Base-by-base conservation (phyloP, 352 stramenopile genomes). In the Peronospora destructor region DNA sequence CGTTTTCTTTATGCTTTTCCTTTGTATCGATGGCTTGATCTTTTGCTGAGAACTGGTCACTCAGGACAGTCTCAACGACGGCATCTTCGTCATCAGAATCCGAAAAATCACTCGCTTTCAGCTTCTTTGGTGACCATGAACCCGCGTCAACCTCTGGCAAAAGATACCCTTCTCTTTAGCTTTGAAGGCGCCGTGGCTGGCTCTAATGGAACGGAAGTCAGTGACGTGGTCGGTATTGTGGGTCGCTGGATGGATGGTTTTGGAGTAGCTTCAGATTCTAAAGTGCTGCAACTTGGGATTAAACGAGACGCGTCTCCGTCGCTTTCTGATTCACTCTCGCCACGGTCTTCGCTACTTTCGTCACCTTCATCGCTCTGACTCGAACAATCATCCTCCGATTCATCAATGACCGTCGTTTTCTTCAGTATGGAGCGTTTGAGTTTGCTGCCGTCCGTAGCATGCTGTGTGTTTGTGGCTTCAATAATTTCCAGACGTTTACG, bases 401-500 rank as follows among this genome's bases (percentile, higher is more conserved):
- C 63, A 2, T 67, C 61, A 6, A 66, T 62, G 37, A 30, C 52
- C 37, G 69, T 68, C 9, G 23, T 55, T 44, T 73, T 73, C 45
- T 84, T 76, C 4, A 40, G 23, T 35, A 61, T 69, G 1, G 40
- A 23, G 26, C 29, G 16, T 47, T 61, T 55, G 33, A 54, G 44
- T 53, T 69, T 59, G 17, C 55, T 55, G 26, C 67, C 38, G 10
- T 79, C 34, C 12, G 66, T 54, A 30, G 45, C 57, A 35, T 35
- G 14, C 16, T 65, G 38, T 11, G 68, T 45, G 38, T 72, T 68
- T 49, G 57, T 70, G 7, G 77, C 69, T 36, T 75, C 68, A 17
- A 85, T 72, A 34, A 80, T 87, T 52, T 88, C 61, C 41, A 84
- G 28, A 16, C 80, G 73, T 42, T 85, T 84, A 3, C 73, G 72